Percentiles rank a stretch among this genome's conserved stretches.
Evolutionary conservation across 2,329 filamentous ascomycete species (phyloP).

Genomic region (Cladosporium colombiae): DNA sequence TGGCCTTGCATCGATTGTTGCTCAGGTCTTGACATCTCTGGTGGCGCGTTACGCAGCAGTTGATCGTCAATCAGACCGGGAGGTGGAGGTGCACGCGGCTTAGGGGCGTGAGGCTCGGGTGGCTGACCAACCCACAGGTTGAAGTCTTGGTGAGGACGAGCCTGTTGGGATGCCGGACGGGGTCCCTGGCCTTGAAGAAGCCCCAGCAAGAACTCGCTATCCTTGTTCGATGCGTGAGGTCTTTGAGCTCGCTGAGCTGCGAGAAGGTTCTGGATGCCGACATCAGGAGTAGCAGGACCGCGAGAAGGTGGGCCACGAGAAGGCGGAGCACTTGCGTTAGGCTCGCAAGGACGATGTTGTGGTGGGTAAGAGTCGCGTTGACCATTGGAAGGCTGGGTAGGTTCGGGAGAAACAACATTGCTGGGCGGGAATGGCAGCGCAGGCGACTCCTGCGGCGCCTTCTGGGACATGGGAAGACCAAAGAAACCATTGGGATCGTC

Average conservation of each 20-base stretch:
- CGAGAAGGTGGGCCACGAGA: constrained; percentile 26
- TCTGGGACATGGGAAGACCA: constrained; percentile 2
- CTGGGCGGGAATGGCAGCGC: constrained; percentile 16
- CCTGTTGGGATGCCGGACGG: constrained; percentile 37
- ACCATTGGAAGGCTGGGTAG: constrained; percentile 24
- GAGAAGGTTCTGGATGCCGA: constrained; percentile 39
- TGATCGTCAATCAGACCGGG: constrained; percentile 40
- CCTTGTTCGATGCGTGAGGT: constrained; percentile 50
- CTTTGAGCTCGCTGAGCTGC: constrained; percentile 44
- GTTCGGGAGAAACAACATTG: constrained; percentile 19
- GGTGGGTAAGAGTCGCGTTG: constrained; percentile 23
- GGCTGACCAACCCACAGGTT: constrained; percentile 40
- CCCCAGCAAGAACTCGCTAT: constrained; percentile 82
- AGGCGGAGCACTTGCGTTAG: constrained; percentile 14
- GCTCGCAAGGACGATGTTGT: constrained; percentile 8
- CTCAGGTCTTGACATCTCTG: constrained; percentile 27
- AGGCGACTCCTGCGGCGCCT: constrained; percentile 7
- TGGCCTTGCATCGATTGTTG: constrained; percentile 24
- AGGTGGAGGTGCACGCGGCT: constrained; percentile 37
- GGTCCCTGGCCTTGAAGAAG: constrained; percentile 60
- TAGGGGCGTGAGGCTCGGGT: constrained; percentile 40
- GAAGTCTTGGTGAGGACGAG: constrained; percentile 34
- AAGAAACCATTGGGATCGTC: constrained; percentile 25
- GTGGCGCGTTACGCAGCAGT: constrained; percentile 31
- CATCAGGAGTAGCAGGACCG: constrained; percentile 35